Conservation (phyloP, 257 asterid species). For the Fraxinus americana region DNA sequence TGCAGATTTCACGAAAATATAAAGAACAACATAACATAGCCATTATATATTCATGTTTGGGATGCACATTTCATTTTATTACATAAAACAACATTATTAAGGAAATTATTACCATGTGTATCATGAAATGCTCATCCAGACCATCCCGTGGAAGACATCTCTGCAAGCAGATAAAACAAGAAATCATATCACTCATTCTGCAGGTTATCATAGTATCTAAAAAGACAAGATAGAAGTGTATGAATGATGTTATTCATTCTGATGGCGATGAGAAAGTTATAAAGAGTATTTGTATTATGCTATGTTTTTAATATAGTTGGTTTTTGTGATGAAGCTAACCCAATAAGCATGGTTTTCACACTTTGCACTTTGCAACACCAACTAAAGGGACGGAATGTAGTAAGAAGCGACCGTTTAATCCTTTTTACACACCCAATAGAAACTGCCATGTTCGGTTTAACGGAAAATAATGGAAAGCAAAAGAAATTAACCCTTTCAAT, state of each 20-base stretch:
- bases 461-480: not conserved
- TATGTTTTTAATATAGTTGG: not conserved
- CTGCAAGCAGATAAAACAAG: slow-evolving; percentile 45
- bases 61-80: not conserved
- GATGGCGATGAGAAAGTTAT: slow-evolving; percentile 2
- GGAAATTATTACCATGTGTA: slow-evolving; percentile 74
- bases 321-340: not conserved
- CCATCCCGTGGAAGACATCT: slow-evolving; percentile 89
- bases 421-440: not conserved
- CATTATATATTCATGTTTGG: not conserved
- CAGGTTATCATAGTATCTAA: not conserved
- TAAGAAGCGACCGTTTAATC: not conserved
- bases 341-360: not conserved
- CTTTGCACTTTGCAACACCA: not conserved
- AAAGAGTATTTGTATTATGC: not conserved
- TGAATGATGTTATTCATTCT: not conserved
- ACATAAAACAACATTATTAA: slow-evolving; percentile 6
- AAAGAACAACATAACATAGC: not conserved
- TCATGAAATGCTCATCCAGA: slow-evolving; percentile 89
- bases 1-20: not conserved
- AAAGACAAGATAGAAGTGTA: not conserved
- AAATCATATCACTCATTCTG: slow-evolving; percentile 9
- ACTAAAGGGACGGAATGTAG: not conserved
- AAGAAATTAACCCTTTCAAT: not conserved
- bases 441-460: not conserved